Conservation (phyloP, 306 rosid species). For the Rosa multiflora region DNA sequence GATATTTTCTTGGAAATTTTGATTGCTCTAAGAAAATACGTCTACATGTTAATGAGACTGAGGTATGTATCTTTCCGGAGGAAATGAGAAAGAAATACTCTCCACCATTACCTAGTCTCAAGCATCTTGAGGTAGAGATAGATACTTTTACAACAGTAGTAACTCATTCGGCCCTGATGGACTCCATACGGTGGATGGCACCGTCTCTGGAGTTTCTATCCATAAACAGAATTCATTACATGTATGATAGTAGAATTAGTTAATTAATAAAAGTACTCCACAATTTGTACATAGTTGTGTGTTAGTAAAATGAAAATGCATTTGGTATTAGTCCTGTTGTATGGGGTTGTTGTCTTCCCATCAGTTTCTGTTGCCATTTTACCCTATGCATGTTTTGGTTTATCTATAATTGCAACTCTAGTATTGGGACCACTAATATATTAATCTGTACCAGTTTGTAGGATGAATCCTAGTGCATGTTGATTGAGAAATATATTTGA, state of each 20-base stretch:
- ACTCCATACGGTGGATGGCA: constrained; percentile 1
- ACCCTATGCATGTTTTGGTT: background rate
- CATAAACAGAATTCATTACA: background rate
- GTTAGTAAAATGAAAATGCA: background rate
- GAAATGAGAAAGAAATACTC: background rate
- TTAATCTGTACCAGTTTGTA: background rate
- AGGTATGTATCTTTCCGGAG: background rate
- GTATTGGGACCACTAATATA: too few species aligned
- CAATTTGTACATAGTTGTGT: background rate
- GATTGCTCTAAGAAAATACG: background rate
- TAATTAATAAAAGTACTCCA: background rate
- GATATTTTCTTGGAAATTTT: background rate
- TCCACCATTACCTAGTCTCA: background rate
- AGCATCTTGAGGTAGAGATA: background rate
- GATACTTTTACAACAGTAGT: background rate
- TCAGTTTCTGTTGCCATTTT: background rate
- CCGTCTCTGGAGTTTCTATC: background rate
- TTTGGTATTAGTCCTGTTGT: background rate
- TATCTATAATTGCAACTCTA: background rate
- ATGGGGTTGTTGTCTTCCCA: background rate
- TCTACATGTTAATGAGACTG: background rate
- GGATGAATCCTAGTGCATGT: background rate
- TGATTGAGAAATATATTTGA: background rate
- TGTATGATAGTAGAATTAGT: background rate
- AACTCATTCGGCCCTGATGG: background rate